Base-by-base conservation (phyloP, 768 basidiomycete species). In the Sporobolomyces phaffii region DNA sequence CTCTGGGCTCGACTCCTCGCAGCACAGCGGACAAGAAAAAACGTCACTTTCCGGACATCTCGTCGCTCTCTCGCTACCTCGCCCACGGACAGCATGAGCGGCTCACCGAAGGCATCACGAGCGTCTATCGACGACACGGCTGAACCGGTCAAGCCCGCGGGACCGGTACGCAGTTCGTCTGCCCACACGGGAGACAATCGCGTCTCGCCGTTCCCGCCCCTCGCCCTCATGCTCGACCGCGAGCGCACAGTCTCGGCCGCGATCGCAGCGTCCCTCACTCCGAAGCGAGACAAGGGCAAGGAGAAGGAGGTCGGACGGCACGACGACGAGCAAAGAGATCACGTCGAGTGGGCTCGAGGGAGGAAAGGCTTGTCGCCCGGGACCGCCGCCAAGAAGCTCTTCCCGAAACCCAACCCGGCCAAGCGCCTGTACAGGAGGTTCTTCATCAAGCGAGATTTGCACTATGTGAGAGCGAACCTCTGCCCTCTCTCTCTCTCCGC, bases 301-400 rank as follows among this genome's bases (percentile, higher is more conserved):
- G 56, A n/a, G 15, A 56, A 62, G 50, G 49, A 54, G 28, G 49
- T 17, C 18, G 13, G 43, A 11, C 38, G 36, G 38, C 38, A n/a
- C n/a, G n/a, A n/a, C n/a, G n/a, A 22, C 41, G n/a, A 14, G 43
- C 36, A 34, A 26, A 28, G 36, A 20, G 60, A 51, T 34, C 22
- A 24, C 33, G 43, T 54, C 51, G 61, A 54, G 11, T 53, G 61
- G 43, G 58, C 50, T 0, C 22, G 22, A 18, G 45, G 45, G 2
- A 38, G 26, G 60, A 31, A 56, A 4, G 50, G 56, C 17, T 24
- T 77, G 33, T 68, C 79, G 0, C 81, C 79, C 8, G 77, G 76
- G 3, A 73, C 78, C 28, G 76, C 83, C 1, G 80, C 80, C 34
- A 75, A 76, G 57, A 77, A 76, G 28, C 76, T 83, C 20, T 83